A percentile compares a stretch with the other conserved stretches of the same genome.
These are phyloP conservation scores for Venturia asperata DNA, from an alignment of 2,329 filamentous ascomycete species.

Conservation along the genomic window DNA sequence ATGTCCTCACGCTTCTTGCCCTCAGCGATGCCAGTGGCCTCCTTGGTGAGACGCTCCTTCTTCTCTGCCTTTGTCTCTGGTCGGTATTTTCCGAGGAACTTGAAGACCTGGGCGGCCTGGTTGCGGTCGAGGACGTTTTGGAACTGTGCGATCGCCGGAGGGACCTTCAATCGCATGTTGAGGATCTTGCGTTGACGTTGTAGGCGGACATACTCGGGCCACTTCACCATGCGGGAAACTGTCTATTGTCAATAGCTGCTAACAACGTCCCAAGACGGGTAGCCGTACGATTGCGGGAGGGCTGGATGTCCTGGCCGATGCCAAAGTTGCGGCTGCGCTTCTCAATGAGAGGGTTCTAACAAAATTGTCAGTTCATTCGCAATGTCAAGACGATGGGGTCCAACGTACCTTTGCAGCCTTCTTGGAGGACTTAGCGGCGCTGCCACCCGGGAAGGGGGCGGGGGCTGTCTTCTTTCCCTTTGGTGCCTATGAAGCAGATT, in stretches of 20 bases:
- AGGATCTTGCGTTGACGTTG: conserved; percentile 95
- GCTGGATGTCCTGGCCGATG: conserved; percentile 98
- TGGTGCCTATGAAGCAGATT: conserved; percentile 36
- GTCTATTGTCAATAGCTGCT: not conserved
- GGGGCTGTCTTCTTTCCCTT: conserved; percentile 99
- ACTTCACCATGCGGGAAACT: conserved; percentile 74
- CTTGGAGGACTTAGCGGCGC: conserved; percentile 69
- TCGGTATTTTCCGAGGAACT: conserved; percentile 99
- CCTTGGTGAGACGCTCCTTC: conserved; percentile 98
- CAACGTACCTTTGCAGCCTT: conserved; percentile 89
- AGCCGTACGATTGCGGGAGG: conserved; percentile 65
- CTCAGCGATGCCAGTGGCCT: conserved; percentile 94
- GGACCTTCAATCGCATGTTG: conserved; percentile 96
- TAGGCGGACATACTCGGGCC: conserved; percentile 97
- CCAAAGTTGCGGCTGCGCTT: conserved; percentile 96
- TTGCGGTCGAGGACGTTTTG: conserved; percentile 88
- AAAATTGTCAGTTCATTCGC: conserved; percentile 20
- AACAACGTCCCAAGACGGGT: conserved; percentile 43
- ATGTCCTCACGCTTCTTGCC: conserved; percentile 99
- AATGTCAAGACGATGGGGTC: not conserved
- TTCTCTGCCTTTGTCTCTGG: conserved; percentile 99
- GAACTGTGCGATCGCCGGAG: conserved; percentile 95
- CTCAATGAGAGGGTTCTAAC: conserved; percentile 97
- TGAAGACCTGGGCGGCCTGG: conserved; percentile 94
- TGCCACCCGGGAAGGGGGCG: conserved; percentile 91